Conservation (phyloP, 2,329 filamentous ascomycete genomes). For the Chrysoporthe cubensis region DNA sequence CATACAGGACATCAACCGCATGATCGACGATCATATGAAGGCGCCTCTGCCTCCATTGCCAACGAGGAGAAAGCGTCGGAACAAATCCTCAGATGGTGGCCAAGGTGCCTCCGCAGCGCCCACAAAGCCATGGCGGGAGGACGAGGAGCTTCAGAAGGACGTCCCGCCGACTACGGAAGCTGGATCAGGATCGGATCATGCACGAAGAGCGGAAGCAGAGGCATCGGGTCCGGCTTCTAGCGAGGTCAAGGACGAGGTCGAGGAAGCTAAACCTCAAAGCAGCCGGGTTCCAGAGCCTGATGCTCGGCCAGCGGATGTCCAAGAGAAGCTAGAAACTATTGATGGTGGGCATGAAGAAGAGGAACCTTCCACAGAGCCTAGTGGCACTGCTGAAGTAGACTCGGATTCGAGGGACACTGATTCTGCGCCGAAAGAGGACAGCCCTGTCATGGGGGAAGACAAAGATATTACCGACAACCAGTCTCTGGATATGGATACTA, state of each 20-base stretch:
- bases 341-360: not conserved
- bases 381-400: not conserved
- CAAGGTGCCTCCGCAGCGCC: not conserved
- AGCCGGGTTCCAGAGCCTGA: not conserved
- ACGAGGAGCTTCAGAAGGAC: not conserved
- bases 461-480: not conserved
- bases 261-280: not conserved
- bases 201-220: not conserved
- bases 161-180: not conserved
- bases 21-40: constrained; percentile 47
- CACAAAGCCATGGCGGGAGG: not conserved
- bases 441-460: not conserved
- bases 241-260: not conserved
- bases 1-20: constrained; percentile 46
- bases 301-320: not conserved
- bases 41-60: constrained; percentile 38
- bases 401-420: not conserved
- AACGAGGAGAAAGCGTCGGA: constrained; percentile 31
- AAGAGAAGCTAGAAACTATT: not conserved
- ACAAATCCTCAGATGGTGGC: constrained; percentile 15
- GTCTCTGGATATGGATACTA: not conserved
- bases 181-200: not conserved
- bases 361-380: not conserved
- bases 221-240: not conserved
- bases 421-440: not conserved